phyloP scores from a whole-genome alignment of 169 alveolate genomes.

The Plasmodium sp. region DNA sequence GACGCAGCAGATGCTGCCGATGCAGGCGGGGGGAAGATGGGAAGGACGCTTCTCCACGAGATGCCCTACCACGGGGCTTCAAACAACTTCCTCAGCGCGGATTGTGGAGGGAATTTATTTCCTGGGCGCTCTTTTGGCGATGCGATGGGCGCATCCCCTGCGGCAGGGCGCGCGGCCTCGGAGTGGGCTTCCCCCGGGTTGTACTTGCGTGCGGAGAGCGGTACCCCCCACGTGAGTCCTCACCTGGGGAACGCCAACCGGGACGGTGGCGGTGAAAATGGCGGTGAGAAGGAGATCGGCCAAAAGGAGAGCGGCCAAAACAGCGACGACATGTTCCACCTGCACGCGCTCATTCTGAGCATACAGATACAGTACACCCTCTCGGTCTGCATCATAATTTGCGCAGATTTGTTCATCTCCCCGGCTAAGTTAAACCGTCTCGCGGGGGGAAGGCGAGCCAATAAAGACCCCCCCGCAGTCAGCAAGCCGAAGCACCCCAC shows the following conservation, averaged over 20 bases:
- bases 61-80: background rate
- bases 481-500: background rate
- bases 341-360: conserved; percentile 58
- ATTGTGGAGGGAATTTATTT: background rate
- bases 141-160: background rate
- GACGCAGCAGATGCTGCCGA: background rate
- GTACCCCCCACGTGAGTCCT: background rate
- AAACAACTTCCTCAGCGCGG: background rate
- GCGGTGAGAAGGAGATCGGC: conserved; percentile 26
- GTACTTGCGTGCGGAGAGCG: background rate
- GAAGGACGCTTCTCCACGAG: background rate
- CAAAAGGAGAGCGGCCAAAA: background rate
- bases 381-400: conserved; percentile 46
- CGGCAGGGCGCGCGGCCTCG: background rate
- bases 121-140: background rate
- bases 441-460: background rate
- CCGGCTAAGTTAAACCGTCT: conserved; percentile 36
- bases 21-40: background rate
- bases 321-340: conserved; percentile 56
- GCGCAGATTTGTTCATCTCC: conserved; percentile 48
- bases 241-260: background rate
- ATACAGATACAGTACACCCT: conserved; percentile 68
- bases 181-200: background rate
- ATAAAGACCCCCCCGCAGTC: conserved; percentile 1
- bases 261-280: background rate